A percentile compares a stretch with the other conserved stretches of the same genome.
phyloP scores from a whole-genome alignment of 2,329 filamentous ascomycete genomes.

The Phoma sp. region DNA sequence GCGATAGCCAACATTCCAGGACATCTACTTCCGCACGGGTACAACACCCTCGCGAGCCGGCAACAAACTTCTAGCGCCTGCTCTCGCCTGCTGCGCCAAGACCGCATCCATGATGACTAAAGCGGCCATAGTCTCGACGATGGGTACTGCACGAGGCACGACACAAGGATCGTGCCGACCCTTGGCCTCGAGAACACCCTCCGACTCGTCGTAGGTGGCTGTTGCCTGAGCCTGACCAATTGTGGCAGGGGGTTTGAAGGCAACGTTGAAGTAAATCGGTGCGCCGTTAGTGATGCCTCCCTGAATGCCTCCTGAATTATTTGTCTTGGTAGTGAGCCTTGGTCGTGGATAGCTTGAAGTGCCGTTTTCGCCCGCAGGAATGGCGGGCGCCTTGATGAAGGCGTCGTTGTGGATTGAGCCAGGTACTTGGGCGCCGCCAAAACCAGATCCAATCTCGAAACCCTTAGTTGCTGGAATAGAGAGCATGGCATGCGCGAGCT shows the following conservation, averaged over 20 bases:
- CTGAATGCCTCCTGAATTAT: constrained; percentile 94
- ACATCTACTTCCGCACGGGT: constrained; percentile 32
- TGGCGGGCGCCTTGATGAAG: constrained; percentile 68
- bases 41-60: constrained; percentile 48
- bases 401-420: constrained; percentile 93
- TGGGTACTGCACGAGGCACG: constrained; percentile 83
- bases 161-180: constrained; percentile 94
- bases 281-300: constrained; percentile 94
- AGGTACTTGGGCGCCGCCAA: constrained; percentile 82
- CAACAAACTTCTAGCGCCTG: constrained; percentile 43
- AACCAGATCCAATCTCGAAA: constrained; percentile 94
- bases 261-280: constrained; percentile 91
- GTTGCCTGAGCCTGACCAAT: constrained; percentile 90
- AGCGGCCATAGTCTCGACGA: constrained; percentile 90
- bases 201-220: constrained; percentile 74
- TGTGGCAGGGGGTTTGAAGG: constrained; percentile 93
- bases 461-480: constrained; percentile 94
- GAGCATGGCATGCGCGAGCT: constrained; percentile 90
- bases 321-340: constrained; percentile 82
- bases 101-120: constrained; percentile 86
- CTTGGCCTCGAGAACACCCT: constrained; percentile 85
- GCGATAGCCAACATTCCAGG: no score
- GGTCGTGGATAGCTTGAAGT: constrained; percentile 54
- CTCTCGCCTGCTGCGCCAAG: constrained; percentile 76
- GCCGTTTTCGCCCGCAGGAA: constrained; percentile 55